Base-by-base conservation (phyloP, 495 filamentous ascomycete species). In the Penicillium goetzii region DNA sequence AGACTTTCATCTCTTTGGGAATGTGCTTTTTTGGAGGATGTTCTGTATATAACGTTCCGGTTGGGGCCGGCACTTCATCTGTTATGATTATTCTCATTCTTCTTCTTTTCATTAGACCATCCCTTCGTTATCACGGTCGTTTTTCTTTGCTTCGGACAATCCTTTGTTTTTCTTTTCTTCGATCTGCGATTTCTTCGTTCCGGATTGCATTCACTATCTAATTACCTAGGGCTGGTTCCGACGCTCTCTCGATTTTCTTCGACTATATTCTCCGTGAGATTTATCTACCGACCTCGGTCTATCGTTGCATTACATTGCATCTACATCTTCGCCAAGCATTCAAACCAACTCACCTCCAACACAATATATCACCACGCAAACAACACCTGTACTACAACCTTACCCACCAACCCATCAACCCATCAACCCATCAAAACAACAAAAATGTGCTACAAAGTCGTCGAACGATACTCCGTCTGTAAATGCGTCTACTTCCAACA, bases 401-500 rank as follows among this genome's bases (percentile, higher is more conserved):
- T n/a, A n/a, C 5, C 5, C 7, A n/a, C 25, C 5, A 23, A 47
- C 23, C 36, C 49, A 32, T 52, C 11, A n/a, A n/a, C n/a, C n/a
- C n/a, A n/a, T n/a, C n/a, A n/a, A n/a, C n/a, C 26, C 33, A 26
- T 15, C 30, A 26, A 19, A 8, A 6, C 21, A 19, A 41, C 73
- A 83, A 41, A 41, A 61, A 92, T 92, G 90, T 92, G 90, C 70
- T 86, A 87, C 68, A 83, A 88, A 74, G 72, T 92, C 59, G 78
- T 90, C 69, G 90, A 92, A 68, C 86, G 87, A 50, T 94, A 89
- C 76, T 86, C 91, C 4, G 91, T 86, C 60, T 94, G 91, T 84
- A 82, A 85, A 62, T 94, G 91, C 72, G 80, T 92, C 66, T 94
- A 94, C 80, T 90, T 90, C 80, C 81, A 86, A 58, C 91, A 94